Percentiles rank a stretch among this genome's conserved stretches.
Evolutionary conservation across 2,329 filamentous ascomycete species (phyloP).

Genomic region (Claviceps maximensis): DNA sequence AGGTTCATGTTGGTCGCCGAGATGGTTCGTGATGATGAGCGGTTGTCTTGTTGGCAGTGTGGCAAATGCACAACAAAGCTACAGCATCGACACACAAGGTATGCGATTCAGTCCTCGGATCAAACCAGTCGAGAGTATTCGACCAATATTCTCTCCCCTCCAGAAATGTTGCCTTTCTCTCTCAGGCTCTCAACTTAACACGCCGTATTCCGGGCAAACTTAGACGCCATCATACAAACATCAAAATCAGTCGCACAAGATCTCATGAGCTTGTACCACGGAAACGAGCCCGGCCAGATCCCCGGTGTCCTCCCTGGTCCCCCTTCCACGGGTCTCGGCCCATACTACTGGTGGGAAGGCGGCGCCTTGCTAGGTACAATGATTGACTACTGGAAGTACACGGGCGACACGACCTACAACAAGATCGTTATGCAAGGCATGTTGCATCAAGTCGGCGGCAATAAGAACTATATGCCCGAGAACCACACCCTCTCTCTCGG

Average conservation of each 20-base stretch:
- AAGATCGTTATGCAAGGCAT: conserved; percentile 34
- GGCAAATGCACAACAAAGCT: conserved; percentile 12
- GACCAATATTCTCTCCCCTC: background rate
- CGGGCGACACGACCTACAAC: conserved; percentile 45
- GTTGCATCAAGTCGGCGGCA: conserved; percentile 36
- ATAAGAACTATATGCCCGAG: conserved; percentile 39
- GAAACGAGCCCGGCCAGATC: conserved; percentile 21
- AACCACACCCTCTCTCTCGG: conserved; percentile 37
- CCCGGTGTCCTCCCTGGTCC: conserved; percentile 27
- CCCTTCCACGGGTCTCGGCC: conserved; percentile 16
- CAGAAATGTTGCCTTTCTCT: no score
- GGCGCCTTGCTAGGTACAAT: conserved; percentile 46
- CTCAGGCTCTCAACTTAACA: background rate
- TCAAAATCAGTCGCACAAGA: conserved; percentile 22
- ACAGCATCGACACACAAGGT: conserved; percentile 20
- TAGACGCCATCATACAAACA: conserved; percentile 18
- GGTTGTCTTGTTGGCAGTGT: conserved; percentile 1
- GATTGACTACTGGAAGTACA: conserved; percentile 50
- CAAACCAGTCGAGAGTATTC: background rate
- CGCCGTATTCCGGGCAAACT: background rate
- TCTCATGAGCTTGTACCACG: conserved; percentile 24
- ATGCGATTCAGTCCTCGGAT: background rate
- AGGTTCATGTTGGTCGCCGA: background rate
- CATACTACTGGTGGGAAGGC: conserved; percentile 51
- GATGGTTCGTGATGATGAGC: conserved; percentile 1